Percentiles rank a stretch among this genome's conserved stretches.
These are phyloP conservation scores for Ulvella scutata DNA, from an alignment of 139 green algal genomes.

Conservation along the genomic window DNA sequence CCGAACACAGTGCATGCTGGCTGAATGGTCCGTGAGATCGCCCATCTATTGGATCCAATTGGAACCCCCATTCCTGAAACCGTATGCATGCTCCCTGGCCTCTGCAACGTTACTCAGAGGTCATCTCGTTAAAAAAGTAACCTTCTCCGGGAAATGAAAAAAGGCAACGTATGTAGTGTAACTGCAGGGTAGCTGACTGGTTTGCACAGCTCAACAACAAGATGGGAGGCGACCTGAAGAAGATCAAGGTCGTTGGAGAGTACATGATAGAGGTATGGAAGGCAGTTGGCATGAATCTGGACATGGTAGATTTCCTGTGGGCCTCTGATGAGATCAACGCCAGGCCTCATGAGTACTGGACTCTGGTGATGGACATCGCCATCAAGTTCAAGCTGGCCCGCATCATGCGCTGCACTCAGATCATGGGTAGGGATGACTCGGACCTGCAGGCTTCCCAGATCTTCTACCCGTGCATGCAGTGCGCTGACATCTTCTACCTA, in stretches of 20 bases:
- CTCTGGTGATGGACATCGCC: conserved; percentile 80
- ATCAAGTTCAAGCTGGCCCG: conserved; percentile 74
- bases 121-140: too few species aligned
- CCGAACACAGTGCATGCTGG: too few species aligned
- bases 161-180: not conserved
- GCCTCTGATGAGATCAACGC: conserved; percentile 58
- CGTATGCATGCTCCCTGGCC: too few species aligned
- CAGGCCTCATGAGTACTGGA: conserved; percentile 71
- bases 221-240: conserved; percentile 97
- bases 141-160: not conserved
- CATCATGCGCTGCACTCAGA: conserved; percentile 76
- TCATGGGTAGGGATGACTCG: conserved; percentile 93
- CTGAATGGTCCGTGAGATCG: too few species aligned
- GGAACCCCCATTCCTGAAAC: too few species aligned
- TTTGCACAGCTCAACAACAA: conserved; percentile 98
- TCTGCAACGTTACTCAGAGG: too few species aligned
- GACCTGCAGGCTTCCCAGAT: conserved; percentile 82
- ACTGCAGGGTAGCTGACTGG: conserved; percentile 70
- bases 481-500: conserved; percentile 97
- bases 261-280: conserved; percentile 99
- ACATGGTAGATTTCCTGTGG: conserved; percentile 66
- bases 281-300: conserved; percentile 91
- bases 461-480: conserved; percentile 99
- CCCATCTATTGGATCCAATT: too few species aligned
- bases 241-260: conserved; percentile 90